phyloP scores from a whole-genome alignment of 73 alveolate genomes.

The Stentor roeselii region DNA sequence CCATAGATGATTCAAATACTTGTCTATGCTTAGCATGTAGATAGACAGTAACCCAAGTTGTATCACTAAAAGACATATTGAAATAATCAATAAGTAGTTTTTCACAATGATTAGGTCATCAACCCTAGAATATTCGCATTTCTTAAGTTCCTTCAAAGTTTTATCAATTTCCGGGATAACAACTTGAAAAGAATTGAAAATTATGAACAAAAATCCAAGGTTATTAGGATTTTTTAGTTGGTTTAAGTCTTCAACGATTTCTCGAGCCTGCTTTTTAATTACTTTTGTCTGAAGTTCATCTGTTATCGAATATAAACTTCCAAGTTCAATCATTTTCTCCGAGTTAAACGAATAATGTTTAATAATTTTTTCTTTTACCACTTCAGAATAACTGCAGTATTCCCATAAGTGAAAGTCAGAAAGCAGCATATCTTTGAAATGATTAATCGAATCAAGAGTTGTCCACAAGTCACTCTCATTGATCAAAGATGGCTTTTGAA shows the following conservation, averaged over 20 bases:
- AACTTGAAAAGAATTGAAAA: no score
- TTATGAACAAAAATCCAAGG: not conserved
- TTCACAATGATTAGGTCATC: not conserved
- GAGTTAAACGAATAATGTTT: not conserved
- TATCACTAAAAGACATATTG: not conserved
- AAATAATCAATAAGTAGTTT: not conserved
- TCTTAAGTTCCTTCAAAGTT: not conserved
- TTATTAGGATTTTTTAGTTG: no score
- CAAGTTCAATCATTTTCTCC: not conserved
- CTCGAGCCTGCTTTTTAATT: not conserved
- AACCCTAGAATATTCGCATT: not conserved
- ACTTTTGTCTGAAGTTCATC: not conserved
- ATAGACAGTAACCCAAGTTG: not conserved
- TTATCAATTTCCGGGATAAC: not conserved
- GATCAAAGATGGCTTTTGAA: not conserved
- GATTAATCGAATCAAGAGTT: not conserved
- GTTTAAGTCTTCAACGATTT: no score
- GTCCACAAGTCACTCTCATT: not conserved
- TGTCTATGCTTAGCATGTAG: not conserved
- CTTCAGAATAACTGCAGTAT: not conserved
- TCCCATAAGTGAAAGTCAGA: not conserved
- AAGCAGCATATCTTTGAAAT: not conserved
- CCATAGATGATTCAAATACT: not conserved
- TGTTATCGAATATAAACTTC: not conserved
- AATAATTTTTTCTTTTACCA: not conserved